Evolutionary conservation across 2,329 filamentous ascomycete species (phyloP).

Genomic region (Dothistroma pini): DNA sequence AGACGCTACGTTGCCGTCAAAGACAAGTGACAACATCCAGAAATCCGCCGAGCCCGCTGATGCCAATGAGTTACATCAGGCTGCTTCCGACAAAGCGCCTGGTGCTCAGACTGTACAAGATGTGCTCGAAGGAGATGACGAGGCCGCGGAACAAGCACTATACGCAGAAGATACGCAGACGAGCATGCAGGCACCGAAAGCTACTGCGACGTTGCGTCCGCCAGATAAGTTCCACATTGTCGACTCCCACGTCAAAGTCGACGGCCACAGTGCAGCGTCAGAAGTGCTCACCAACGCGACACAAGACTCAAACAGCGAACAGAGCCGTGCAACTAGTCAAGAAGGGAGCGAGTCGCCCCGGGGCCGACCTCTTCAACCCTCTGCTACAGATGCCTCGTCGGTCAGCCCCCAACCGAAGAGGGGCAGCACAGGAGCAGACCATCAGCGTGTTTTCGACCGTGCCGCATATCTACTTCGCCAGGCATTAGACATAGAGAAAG

Average conservation of each 20-base stretch:
- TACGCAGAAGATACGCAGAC: background rate
- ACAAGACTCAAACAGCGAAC: background rate
- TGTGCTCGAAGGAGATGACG: background rate
- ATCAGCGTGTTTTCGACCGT: slow-evolving; percentile 41
- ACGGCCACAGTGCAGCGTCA: background rate
- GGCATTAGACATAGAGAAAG: slow-evolving; percentile 41
- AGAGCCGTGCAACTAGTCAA: background rate
- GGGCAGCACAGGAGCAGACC: slow-evolving; percentile 31
- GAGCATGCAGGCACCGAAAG: background rate
- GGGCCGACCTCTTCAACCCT: background rate
- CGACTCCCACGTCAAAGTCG: background rate
- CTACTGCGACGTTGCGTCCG: background rate
- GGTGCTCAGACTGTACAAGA: background rate
- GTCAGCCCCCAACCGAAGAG: background rate
- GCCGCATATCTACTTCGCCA: slow-evolving; percentile 48
- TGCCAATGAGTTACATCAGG: background rate
- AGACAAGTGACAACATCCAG: background rate
- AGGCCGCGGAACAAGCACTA: background rate
- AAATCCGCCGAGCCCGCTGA: background rate
- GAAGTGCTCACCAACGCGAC: background rate
- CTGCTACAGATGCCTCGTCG: background rate
- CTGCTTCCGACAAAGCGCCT: background rate
- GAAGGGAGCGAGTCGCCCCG: background rate
- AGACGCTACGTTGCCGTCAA: background rate
- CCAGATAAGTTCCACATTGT: background rate